phyloP scores from a whole-genome alignment of 169 alveolate species.

The Eimeria tenella region DNA sequence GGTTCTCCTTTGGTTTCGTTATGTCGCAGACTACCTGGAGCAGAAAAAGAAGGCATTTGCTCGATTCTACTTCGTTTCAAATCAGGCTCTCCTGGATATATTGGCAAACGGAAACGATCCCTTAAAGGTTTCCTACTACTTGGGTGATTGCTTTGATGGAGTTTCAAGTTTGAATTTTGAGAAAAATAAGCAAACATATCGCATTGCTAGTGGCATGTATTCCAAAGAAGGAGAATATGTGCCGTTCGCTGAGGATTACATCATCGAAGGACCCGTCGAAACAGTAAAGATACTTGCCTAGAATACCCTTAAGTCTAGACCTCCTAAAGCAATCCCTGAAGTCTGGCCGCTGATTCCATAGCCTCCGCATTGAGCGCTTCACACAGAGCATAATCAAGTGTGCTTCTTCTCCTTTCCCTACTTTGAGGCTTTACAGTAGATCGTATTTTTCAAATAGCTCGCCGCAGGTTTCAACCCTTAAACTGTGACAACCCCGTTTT shows the following conservation, averaged over 20 bases:
- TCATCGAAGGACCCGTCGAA: slow-evolving; percentile 94
- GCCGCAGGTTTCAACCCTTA: no score
- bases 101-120: slow-evolving; percentile 97
- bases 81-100: slow-evolving; percentile 96
- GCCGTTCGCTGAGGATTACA: slow-evolving; percentile 89
- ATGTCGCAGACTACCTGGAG: slow-evolving; percentile 91
- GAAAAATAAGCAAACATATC: slow-evolving; percentile 82
- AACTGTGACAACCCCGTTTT: no score
- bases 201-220: slow-evolving; percentile 88
- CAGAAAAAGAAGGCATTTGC: slow-evolving; percentile 97
- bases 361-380: no score
- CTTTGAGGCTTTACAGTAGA: no score
- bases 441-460: no score
- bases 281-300: slow-evolving; percentile 47
- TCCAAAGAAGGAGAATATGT: slow-evolving; percentile 94
- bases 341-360: no score
- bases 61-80: slow-evolving; percentile 97
- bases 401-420: no score
- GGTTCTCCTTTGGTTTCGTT: not conserved
- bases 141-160: slow-evolving; percentile 96
- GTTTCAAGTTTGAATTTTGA: slow-evolving; percentile 91
- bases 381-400: no score
- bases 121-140: slow-evolving; percentile 92
- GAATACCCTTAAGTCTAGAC: no score
- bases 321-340: no score